Conservation (phyloP, 495 filamentous ascomycete genomes). For the Durotheca rogersii region DNA sequence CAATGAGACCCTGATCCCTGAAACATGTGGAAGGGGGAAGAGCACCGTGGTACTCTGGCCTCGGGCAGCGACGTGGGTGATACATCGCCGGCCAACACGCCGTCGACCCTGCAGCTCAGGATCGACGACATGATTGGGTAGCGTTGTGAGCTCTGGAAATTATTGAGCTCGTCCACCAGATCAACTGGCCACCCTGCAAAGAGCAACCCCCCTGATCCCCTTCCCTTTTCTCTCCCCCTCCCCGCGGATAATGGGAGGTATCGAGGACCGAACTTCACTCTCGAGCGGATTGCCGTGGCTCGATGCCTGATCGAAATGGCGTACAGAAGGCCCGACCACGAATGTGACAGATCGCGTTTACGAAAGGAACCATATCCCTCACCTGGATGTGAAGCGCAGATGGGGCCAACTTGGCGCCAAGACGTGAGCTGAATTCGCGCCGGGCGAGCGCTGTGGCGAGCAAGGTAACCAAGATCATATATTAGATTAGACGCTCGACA, state of each 20-base stretch:
- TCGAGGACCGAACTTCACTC: background rate
- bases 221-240: background rate
- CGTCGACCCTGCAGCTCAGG: background rate
- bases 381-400: conserved; percentile 1
- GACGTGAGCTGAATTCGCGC: background rate
- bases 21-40: conserved; percentile 4
- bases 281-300: background rate
- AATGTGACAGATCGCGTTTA: conserved; percentile 20
- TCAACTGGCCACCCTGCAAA: background rate
- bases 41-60: background rate
- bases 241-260: background rate
- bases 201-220: no score
- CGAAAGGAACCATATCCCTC: conserved; percentile 7
- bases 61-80: background rate
- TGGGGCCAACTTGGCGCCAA: conserved; percentile 15
- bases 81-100: background rate
- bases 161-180: background rate
- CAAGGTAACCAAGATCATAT: background rate
- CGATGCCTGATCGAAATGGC: background rate
- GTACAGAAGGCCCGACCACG: conserved; percentile 15
- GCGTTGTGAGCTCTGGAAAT: background rate
- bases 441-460: background rate
- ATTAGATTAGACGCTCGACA: background rate
- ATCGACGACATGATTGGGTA: conserved; percentile 2
- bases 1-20: background rate